Base-by-base conservation (phyloP, 1,284 basidiomycete species). In the Ganoderma meredithae region DNA sequence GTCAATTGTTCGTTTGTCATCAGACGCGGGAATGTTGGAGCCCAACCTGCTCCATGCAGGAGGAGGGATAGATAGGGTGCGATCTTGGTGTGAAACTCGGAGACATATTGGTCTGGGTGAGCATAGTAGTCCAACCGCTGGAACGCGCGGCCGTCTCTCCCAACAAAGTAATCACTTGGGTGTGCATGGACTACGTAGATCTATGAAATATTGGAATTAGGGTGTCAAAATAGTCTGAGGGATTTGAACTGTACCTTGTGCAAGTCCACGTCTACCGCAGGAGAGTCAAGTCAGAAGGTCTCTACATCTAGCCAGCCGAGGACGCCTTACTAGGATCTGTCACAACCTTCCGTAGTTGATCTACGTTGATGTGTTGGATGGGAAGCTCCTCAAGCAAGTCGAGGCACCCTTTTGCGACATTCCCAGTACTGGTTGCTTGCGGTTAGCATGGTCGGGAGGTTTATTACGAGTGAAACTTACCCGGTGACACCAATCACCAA, bases 11-110 rank as follows among this genome's bases (percentile, higher is more conserved):
- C 81, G 41, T 87, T 93, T 1, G 88, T 88, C 85, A 97, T 90
- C 9, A 96, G 81, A 3, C 94, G 87, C 17, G 95, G 96, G 80
- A 87, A 96, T 0, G 83, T 85, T 0, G 87, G 84, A 19, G 88
- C 82, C 95, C 95, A 97, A 39, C 95, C 95, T 0, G 91, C 88
- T 9, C 95, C 95, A 72, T 97, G 95, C 62, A 97, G 83, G 66
- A 97, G 85, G 5, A 95, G 85, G 0, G 93, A 95, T 2, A 95
- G 82, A 78, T 94, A 95, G 0, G 94, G 95, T 0, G 94, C 94
- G 49, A 96, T 84, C 93, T 86, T 89, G 17, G 87, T 84, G 62
- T 87, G 84, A 75, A 97, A 96, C 1, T 84, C 81, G 9, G 92
- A 94, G 12, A 79, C 79, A 79, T 93, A 96, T 6, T 81, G 76